Base-by-base conservation (phyloP, 169 alveolate species). In the Plasmodium gaboni region DNA sequence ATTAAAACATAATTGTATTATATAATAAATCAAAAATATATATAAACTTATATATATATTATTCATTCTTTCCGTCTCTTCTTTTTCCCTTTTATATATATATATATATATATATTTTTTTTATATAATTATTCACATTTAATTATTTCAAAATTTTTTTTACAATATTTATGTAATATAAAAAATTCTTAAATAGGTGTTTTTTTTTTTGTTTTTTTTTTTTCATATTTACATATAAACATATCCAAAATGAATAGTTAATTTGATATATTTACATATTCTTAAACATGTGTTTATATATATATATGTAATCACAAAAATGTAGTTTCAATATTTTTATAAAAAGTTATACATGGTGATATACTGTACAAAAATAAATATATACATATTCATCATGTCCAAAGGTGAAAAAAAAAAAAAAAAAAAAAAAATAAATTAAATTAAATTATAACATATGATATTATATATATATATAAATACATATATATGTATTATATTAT, bases 1-100 rank as follows among this genome's bases (percentile, higher is more conserved):
- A 26, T 32, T 65, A 17, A 74, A 42, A 61, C 32, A 74, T 60
- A 74, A 17, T 12, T 50, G 70, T 60, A 74, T 19, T n/a, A 74
- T 6, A 64, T 42, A 60, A 50, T n/a, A 74, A 55, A 44, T 67
- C 5, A 38, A 38, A 74, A 74, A 32, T 44, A 74, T 46, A 28
- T 60, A 15, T 2, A 8, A 9, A 60, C 73, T 44, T 28, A 60
- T 28, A 44, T 51, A 46, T 44, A 44, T 44, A 24, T 32, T 38
- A 32, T 74, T 74, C 88, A 74, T 60, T 67, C 19, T 74, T 19
- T 24, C 44, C 0, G 1, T 57, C 2, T 9, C 44, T 60, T n/a
- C 59, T 38, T n/a, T 64, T 74, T 60, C 46, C 46, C 46, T 5
- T 38, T 5, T 5, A 38, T 38, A 38, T 5, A 38, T 59, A 22